Evolutionary conservation across 495 filamentous ascomycete species (phyloP), one percentile per base, ranked within the genome.

Genomic region (Tuber calosporum): DNA sequence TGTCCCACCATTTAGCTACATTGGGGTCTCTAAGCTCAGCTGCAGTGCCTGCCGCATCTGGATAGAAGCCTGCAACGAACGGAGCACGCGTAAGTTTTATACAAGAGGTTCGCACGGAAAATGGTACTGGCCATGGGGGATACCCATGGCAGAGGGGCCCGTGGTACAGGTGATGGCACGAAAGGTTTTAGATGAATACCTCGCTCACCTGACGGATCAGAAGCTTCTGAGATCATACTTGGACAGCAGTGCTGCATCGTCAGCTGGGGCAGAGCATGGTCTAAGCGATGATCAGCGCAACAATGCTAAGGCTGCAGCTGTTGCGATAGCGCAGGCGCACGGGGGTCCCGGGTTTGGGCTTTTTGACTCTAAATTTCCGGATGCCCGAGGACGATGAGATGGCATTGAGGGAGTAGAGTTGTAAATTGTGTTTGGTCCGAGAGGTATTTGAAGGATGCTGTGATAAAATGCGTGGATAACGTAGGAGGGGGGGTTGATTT

Each of bases 21-120:
- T 69, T 19, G 68, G 39, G 11, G 68, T 69, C 26, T 43, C 68
- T 4, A 69, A 69, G 2, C 68, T 69, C 7, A 69, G 68, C 9
- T 69, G 68, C 11, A 34, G 39, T 4, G 68, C 68, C 0, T 69
- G 68, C 38, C 34, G 43, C 20, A 45, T 45, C 26, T 69, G 68
- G 39, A 69, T 69, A 40, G 26, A 34, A 34, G 38, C 68, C 0
- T 69, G 43, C 68, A 69, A 69, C 39, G 39, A 30, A 4, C 19
- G 17, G 0, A 40, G 45, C 39, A 3, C 9, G 13, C 5, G 2
- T 1, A 15, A 69, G 34, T 69, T 34, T 36, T 36, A 69, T 26
- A 69, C 68, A 0, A n/a, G 38, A 4, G 68, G 68, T 17, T 41
- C 4, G 3, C 68, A 69, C 68, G 37, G 68, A 9, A 40, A 38